Base-by-base conservation (phyloP, 192 early-diverging fungal species). In the Coemansia sp. region DNA sequence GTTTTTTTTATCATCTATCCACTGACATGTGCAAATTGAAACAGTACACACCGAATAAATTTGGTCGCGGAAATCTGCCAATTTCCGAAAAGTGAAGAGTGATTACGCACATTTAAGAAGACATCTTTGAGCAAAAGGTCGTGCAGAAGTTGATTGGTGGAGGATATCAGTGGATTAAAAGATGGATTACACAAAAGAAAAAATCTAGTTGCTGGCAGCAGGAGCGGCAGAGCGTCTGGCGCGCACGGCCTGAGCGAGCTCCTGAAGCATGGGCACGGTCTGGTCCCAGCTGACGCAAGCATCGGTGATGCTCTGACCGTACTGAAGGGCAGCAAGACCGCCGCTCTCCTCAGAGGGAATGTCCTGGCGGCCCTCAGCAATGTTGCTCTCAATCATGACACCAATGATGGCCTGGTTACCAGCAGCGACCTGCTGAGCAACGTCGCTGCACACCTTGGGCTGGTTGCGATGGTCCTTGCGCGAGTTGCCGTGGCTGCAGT, bases 331-430 rank as follows among this genome's bases (percentile, higher is more conserved):
- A 30, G 64, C 58, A 20, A 54, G 59, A 22, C 88, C 89, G 40
- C 64, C 78, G 4, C 67, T 50, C 9, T 73, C 74, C 55, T 81
- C 80, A 20, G 77, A 35, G 6, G 89, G 89, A 3, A 97, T 80
- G 46, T 86, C 84, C 72, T 97, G 95, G 60, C 83, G 87, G 33
- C 93, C 93, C 67, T 91, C 90, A 28, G 83, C 72, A 46, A 93
- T 78, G 66, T 97, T 89, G 42, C 82, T 85, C 76, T 97, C 95
- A 50, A 97, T 90, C 95, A 97, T 97, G 30, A 97, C 82, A 46
- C 95, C 95, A 29, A 90, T 49, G 39, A 84, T 81, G 14, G 79
- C 41, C 22, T 61, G 54, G 60, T 87, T 85, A 34, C 84, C 88
- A 6, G 71, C 79, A 6, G 84, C 79, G 30, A 96, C 71, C 71